Conservation (phyloP, 345 rosid genomes). For the Linum usitatissimum region DNA sequence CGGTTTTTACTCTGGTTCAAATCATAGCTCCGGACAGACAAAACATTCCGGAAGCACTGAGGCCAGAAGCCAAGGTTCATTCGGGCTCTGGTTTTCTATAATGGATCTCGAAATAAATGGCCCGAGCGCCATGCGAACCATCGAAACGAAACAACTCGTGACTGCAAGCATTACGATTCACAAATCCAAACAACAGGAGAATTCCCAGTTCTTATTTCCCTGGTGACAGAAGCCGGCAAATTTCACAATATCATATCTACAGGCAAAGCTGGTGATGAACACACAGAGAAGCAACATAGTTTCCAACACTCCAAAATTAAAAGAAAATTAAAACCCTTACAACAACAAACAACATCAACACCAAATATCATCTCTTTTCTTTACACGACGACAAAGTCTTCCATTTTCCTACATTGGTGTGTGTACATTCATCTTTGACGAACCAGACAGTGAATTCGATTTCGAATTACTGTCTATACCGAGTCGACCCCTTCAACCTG, state of each 20-base stretch:
- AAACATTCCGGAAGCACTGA: too few species aligned
- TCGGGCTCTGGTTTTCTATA: too few species aligned
- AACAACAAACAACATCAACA: background rate
- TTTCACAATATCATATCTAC: background rate
- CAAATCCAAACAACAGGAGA: too few species aligned
- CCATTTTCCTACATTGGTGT: background rate
- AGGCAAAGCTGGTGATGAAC: background rate
- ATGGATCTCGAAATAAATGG: too few species aligned
- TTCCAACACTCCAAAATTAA: background rate
- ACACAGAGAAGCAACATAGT: background rate
- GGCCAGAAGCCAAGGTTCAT: too few species aligned
- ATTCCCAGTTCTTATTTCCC: too few species aligned
- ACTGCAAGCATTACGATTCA: too few species aligned
- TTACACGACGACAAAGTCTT: background rate
- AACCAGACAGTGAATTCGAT: too few species aligned
- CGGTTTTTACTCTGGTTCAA: too few species aligned
- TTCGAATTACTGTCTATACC: slow-evolving; percentile 20
- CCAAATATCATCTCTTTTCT: background rate
- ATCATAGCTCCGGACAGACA: too few species aligned
- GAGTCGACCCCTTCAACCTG: slow-evolving; percentile 75
- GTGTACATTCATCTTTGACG: background rate
- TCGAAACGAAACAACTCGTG: too few species aligned
- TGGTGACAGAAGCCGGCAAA: background rate
- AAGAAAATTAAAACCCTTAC: background rate
- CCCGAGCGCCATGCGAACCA: too few species aligned